phyloP scores from a whole-genome alignment of 257 asterid species.

The Jaltomata sinuosa region DNA sequence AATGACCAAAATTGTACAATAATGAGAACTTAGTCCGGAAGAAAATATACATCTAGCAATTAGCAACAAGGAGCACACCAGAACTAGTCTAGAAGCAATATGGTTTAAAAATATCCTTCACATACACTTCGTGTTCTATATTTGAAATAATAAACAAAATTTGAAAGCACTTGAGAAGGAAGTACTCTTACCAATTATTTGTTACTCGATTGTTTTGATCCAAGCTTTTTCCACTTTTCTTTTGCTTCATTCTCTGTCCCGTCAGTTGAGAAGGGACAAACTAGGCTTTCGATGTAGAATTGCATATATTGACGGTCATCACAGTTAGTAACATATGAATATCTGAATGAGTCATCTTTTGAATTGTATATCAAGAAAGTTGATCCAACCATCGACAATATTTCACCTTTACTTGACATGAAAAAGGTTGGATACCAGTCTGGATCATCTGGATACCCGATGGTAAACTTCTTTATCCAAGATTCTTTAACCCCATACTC shows the following conservation, averaged over 20 bases:
- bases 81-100: not conserved
- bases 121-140: not conserved
- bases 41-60: not conserved
- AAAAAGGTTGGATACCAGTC: no score
- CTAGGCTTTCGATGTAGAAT: not conserved
- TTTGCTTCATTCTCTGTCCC: not conserved
- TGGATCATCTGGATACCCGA: no score
- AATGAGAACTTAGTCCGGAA: not conserved
- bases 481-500: no score
- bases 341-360: not conserved
- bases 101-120: not conserved
- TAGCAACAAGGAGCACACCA: not conserved
- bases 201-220: not conserved
- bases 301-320: not conserved
- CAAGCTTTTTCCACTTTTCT: not conserved
- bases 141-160: no score
- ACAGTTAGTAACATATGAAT: not conserved
- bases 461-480: no score
- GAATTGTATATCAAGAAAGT: not conserved
- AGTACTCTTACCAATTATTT: not conserved
- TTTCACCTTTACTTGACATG: no score
- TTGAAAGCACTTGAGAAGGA: not conserved
- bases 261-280: not conserved
- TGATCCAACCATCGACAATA: no score
- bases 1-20: not conserved